Percentiles rank a stretch among this genome's conserved stretches.
phyloP scores from a whole-genome alignment of 768 basidiomycete species.

The Crassisporium funariophilum region DNA sequence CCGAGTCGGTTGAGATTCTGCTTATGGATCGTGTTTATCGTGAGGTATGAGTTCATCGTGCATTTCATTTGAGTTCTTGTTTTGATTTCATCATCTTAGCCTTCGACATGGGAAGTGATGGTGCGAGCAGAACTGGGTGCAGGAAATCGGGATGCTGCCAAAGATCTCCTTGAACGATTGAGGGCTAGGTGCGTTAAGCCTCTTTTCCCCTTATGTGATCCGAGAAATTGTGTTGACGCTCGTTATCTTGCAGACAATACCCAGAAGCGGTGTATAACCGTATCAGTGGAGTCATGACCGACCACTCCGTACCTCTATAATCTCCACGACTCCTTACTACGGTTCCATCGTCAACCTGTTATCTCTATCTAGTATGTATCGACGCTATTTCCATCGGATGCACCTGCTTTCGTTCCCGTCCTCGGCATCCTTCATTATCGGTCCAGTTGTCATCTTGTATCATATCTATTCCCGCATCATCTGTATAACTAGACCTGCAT shows the following conservation, averaged over 20 bases:
- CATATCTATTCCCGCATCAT: conserved; percentile 7
- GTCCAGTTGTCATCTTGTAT: conserved; percentile 5
- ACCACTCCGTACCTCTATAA: conserved; percentile 44
- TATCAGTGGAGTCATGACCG: conserved; percentile 80
- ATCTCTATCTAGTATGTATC: no score
- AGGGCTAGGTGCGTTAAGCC: conserved; percentile 59
- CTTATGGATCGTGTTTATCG: conserved; percentile 72
- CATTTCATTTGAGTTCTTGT: neutral
- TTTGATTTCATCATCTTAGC: conserved; percentile 41
- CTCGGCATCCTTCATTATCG: neutral
- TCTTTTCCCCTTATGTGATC: neutral
- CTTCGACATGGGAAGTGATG: conserved; percentile 96
- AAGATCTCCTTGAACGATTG: conserved; percentile 68
- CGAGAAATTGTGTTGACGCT: conserved; percentile 11
- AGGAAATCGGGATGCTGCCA: conserved; percentile 71
- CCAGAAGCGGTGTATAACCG: conserved; percentile 79
- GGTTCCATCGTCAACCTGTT: neutral
- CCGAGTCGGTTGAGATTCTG: conserved; percentile 32
- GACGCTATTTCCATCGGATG: neutral
- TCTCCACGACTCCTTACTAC: neutral
- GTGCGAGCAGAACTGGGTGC: conserved; percentile 85
- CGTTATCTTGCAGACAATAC: conserved; percentile 52
- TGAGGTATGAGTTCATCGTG: conserved; percentile 55
- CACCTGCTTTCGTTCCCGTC: neutral
- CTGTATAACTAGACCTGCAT: conserved; percentile 11